Base-by-base conservation (phyloP, 2,329 filamentous ascomycete genomes). In the Pseudogymnoascus sp. region DNA sequence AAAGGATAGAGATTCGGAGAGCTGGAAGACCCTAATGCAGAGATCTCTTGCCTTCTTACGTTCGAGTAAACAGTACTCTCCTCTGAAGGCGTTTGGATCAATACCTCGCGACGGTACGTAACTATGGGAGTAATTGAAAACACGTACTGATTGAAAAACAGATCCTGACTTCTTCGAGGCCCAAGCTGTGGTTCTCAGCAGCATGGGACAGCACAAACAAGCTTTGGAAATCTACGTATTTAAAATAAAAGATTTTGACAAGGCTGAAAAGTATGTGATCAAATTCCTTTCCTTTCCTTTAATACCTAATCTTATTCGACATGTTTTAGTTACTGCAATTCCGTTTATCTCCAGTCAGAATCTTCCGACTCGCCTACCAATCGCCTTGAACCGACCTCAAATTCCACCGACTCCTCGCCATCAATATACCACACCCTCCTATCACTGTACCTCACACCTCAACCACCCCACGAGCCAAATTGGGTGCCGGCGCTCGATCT, bases 181-280 rank as follows among this genome's bases (percentile, higher is more conserved):
- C 1, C 85, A 92, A 63, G 94, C 94, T 5, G 86, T 97, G 45
- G 86, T 97, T 18, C 82, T 97, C 37, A 91, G 90, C 73, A 95
- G 94, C 67, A 96, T 97, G 89, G 90, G 90, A 5, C 88, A 92
- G 67, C 92, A 99, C 74, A 92, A 90, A 70, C 91, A 97, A 73
- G 94, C 94, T 0, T 76, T 99, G n/a, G 88, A 94, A 70, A 96
- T 99, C 58, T 99, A 96, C 71, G 92, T 97, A 26, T 99, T 96
- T 75, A 94, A 92, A 72, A 82, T 99, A 72, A 77, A 88, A 65
- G 87, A 96, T 71, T 92, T 89, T 63, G 77, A 76, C 10, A 97
- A 96, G 73, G 94, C 94, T 30, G 94, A 99, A 80, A 90, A 96
- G 86, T 96, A 76, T 63, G 84, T 78, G 19, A 30, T 15, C 8